A percentile compares a stretch with the other conserved stretches of the same genome.
phyloP scores from a whole-genome alignment of 2,329 filamentous ascomycete genomes.

The Rutstroemia sp. region DNA sequence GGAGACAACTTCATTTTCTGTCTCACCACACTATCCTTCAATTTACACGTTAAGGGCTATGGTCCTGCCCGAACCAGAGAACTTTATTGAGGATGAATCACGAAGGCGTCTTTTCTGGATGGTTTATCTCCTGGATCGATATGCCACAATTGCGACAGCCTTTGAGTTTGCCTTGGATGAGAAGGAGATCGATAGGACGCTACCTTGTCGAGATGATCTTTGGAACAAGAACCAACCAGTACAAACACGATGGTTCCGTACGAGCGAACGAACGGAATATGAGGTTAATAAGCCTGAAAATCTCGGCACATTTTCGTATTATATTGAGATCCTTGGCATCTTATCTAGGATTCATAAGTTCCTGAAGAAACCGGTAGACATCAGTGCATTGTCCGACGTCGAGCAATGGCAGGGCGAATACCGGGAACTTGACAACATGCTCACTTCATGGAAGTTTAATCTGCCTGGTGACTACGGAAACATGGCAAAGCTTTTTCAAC shows the following conservation, averaged over 20 bases:
- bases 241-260: conserved; percentile 75
- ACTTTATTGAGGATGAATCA: conserved; percentile 86
- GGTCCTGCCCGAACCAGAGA: conserved; percentile 72
- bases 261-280: conserved; percentile 48
- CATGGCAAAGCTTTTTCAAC: conserved; percentile 69
- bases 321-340: conserved; percentile 83
- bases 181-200: conserved; percentile 77
- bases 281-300: conserved; percentile 67
- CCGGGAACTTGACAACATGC: conserved; percentile 71
- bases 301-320: conserved; percentile 80
- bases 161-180: conserved; percentile 89
- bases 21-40: conserved; percentile 72
- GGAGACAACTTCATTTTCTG: conserved; percentile 70
- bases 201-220: conserved; percentile 82
- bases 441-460: conserved; percentile 77
- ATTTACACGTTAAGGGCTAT: conserved; percentile 86
- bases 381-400: conserved; percentile 74
- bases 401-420: conserved; percentile 86
- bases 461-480: conserved; percentile 80
- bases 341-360: conserved; percentile 84
- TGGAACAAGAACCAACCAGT: conserved; percentile 79
- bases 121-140: conserved; percentile 83
- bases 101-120: conserved; percentile 86
- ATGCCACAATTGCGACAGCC: conserved; percentile 82
- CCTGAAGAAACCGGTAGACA: conserved; percentile 82